Evolutionary conservation across 2,329 filamentous ascomycete genomes (phyloP).

Genomic region (Rachicladosporium sp.): DNA sequence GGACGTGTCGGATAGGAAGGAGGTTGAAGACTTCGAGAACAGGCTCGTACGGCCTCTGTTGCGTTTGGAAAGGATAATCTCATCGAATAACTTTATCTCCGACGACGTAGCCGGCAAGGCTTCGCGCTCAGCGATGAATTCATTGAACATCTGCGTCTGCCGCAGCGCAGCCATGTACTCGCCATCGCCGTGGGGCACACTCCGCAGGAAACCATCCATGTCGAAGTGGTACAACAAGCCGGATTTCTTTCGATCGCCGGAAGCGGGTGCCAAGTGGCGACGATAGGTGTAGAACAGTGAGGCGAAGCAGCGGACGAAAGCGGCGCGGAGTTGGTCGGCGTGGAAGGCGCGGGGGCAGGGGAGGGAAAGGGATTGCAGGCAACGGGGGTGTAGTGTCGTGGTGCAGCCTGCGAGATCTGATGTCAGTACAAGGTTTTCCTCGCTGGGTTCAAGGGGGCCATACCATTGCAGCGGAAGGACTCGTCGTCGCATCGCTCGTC

Average conservation of each 20-base stretch:
- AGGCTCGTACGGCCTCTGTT: conserved; percentile 55
- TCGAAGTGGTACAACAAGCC: conserved; percentile 54
- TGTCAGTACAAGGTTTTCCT: too few relatives aligned
- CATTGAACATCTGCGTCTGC: conserved; percentile 50
- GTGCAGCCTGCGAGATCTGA: conserved; percentile 38
- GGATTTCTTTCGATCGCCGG: conserved; percentile 48
- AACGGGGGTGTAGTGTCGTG: conserved; percentile 44
- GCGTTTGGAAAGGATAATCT: conserved; percentile 69
- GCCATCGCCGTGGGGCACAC: conserved; percentile 50
- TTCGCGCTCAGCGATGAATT: conserved; percentile 76
- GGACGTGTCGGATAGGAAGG: conserved; percentile 58
- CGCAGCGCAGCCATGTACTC: conserved; percentile 52
- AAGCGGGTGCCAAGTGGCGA: conserved; percentile 47
- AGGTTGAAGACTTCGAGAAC: conserved; percentile 47
- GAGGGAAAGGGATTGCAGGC: conserved; percentile 47
- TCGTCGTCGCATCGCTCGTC: conserved; percentile 64
- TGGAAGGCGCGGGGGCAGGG: conserved; percentile 56
- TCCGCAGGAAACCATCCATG: conserved; percentile 53
- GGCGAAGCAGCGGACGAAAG: conserved; percentile 57
- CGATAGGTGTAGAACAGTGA: conserved; percentile 59
- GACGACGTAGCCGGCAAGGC: conserved; percentile 49
- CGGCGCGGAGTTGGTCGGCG: conserved; percentile 53
- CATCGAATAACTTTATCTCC: conserved; percentile 65
- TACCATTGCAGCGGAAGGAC: conserved; percentile 58
- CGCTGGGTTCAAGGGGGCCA: too few relatives aligned